phyloP scores from a whole-genome alignment of 345 rosid genomes.

The Angophora floribunda region DNA sequence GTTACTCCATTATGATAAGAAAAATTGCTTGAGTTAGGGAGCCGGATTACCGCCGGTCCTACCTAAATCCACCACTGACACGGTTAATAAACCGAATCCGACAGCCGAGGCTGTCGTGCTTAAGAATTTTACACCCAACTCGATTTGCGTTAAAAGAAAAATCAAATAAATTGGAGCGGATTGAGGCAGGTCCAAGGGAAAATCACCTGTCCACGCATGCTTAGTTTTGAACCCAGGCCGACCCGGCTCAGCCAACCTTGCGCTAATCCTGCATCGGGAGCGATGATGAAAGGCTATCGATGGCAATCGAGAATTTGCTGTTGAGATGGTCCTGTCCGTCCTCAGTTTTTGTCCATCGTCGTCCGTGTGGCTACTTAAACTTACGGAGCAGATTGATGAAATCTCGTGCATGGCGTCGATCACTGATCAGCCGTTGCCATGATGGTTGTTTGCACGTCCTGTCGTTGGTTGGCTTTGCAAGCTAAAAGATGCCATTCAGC shows the following conservation, averaged over 20 bases:
- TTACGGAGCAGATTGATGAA: background rate
- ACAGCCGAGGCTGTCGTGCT: background rate
- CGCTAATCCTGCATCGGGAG: too few relatives aligned
- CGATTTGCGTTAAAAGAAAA: background rate
- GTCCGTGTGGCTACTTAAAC: background rate
- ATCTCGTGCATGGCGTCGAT: background rate
- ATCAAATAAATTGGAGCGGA: background rate
- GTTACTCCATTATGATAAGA: background rate
- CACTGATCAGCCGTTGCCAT: background rate
- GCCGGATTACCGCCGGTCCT: background rate
- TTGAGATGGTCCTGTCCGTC: background rate
- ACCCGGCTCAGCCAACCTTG: background rate
- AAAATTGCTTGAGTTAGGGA: background rate
- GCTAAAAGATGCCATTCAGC: background rate
- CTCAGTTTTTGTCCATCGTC: background rate
- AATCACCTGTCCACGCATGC: background rate
- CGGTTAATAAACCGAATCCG: background rate
- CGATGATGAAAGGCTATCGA: background rate
- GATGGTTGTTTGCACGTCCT: background rate
- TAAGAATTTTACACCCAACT: background rate
- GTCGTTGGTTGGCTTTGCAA: background rate
- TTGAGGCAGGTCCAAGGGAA: background rate
- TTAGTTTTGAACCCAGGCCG: background rate
- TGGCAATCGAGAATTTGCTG: background rate
- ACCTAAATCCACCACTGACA: background rate